Evolutionary conservation across 2,329 filamentous ascomycete species (phyloP).

Genomic region (Alternaria sp.): DNA sequence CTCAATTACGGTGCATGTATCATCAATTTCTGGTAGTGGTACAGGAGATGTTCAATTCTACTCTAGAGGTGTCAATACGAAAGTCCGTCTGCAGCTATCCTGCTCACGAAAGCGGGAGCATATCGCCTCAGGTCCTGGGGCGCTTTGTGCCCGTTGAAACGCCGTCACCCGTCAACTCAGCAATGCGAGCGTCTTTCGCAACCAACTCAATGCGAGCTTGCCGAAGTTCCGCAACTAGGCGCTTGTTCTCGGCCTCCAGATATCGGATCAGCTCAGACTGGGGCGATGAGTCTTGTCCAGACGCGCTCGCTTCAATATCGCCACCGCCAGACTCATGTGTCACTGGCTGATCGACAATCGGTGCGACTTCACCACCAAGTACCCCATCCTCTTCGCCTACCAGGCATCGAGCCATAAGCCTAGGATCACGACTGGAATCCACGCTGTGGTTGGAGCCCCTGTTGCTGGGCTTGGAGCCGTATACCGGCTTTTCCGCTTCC

Average conservation of each 20-base stretch:
- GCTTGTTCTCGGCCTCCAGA: background rate
- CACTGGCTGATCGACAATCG: background rate
- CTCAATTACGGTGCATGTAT: fast-evolving
- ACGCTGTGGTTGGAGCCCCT: too few relatives aligned
- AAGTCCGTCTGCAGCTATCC: background rate
- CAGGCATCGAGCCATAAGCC: background rate
- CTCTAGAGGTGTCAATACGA: too few relatives aligned
- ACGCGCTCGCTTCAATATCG: background rate
- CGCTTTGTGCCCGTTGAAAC: background rate
- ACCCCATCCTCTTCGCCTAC: background rate
- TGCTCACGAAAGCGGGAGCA: background rate
- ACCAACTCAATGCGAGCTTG: background rate
- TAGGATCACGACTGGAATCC: background rate
- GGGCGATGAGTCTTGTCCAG: background rate
- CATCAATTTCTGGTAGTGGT: fast-evolving
- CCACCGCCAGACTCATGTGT: background rate
- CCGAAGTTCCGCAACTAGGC: fast-evolving
- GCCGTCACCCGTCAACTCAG: background rate
- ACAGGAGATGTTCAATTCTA: background rate
- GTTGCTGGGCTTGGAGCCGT: too few relatives aligned
- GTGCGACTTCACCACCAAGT: background rate
- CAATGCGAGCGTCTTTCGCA: background rate
- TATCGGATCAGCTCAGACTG: background rate
- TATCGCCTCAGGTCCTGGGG: background rate
- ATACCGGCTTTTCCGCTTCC: too few relatives aligned